Conservation (phyloP, 345 rosid genomes). For the Citropsis articulata region DNA sequence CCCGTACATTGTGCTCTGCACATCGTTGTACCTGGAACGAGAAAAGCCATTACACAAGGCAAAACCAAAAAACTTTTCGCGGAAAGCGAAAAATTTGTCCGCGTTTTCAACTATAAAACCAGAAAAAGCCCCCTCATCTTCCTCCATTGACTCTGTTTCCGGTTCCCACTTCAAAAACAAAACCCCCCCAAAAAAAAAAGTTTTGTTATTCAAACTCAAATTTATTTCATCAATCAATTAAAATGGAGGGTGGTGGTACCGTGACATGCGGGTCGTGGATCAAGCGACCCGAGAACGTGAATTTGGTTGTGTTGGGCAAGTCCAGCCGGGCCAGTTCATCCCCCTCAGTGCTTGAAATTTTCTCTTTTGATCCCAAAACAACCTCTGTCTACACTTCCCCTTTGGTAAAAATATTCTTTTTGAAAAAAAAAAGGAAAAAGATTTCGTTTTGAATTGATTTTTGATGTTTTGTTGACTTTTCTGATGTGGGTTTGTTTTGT, state of each 20-base stretch:
- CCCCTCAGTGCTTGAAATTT: conserved; percentile 62
- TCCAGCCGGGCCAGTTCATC: conserved; percentile 44
- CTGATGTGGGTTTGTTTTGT: not conserved
- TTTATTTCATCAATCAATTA: not conserved
- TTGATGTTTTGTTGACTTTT: conserved; percentile 8
- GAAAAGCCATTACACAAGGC: too few relatives aligned
- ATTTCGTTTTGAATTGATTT: not conserved
- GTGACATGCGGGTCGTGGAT: conserved; percentile 92
- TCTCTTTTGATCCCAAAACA: conserved; percentile 72
- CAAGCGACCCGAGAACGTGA: conserved; percentile 73
- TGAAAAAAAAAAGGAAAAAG: too few relatives aligned
- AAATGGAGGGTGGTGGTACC: conserved; percentile 46
- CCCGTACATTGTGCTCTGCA: not conserved
- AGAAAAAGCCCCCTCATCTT: not conserved
- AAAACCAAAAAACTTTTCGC: not conserved
- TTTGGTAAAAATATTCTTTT: conserved; percentile 36
- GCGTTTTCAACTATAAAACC: not conserved
- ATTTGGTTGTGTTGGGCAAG: conserved; percentile 61
- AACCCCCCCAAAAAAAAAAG: not conserved
- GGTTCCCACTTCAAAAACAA: not conserved
- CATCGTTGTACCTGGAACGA: not conserved
- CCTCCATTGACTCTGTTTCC: not conserved
- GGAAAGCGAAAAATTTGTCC: not conserved
- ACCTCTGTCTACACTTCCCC: conserved; percentile 69
- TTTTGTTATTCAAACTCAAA: not conserved